Conservation (phyloP, 2,329 filamentous ascomycete genomes). For the Chaetomiaceae sp. region DNA sequence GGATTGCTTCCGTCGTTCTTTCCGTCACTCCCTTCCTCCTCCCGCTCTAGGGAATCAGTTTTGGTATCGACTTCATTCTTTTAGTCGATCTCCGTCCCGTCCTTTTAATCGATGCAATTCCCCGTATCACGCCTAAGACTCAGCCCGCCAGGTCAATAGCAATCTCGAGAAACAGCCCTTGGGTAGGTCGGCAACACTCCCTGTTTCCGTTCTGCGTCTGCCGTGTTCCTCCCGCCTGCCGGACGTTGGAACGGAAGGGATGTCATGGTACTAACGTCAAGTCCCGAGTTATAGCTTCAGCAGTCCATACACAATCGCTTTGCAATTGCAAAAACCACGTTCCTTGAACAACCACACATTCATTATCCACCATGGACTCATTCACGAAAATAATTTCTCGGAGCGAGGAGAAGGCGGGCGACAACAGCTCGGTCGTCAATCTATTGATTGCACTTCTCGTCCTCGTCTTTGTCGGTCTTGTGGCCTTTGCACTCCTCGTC, state of each 20-base stretch:
- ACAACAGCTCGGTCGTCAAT: slow-evolving; percentile 57
- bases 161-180: slow-evolving; percentile 19
- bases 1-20: slow-evolving; percentile 35
- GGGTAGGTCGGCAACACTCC: slow-evolving; percentile 19
- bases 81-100: slow-evolving; percentile 45
- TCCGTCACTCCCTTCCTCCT: slow-evolving; percentile 33
- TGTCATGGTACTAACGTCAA: slow-evolving; percentile 10
- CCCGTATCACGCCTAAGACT: slow-evolving; percentile 15
- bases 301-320: slow-evolving; percentile 10
- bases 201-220: slow-evolving; percentile 1
- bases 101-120: slow-evolving; percentile 36
- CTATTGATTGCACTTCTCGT: slow-evolving; percentile 76
- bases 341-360: slow-evolving; percentile 19
- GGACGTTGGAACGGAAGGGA: background rate
- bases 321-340: slow-evolving; percentile 9
- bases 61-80: slow-evolving; percentile 45
- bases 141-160: slow-evolving; percentile 14
- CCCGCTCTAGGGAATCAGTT: slow-evolving; percentile 17
- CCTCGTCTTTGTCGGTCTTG: slow-evolving; percentile 67
- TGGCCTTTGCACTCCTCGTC: slow-evolving; percentile 64
- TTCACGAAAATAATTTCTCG: slow-evolving; percentile 38
- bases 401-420: slow-evolving; percentile 40
- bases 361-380: slow-evolving; percentile 34
- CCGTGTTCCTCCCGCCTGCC: background rate
- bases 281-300: slow-evolving; percentile 8